Conservation (phyloP, 208 protist genomes). For the Paratrypanosoma confusum region DNA sequence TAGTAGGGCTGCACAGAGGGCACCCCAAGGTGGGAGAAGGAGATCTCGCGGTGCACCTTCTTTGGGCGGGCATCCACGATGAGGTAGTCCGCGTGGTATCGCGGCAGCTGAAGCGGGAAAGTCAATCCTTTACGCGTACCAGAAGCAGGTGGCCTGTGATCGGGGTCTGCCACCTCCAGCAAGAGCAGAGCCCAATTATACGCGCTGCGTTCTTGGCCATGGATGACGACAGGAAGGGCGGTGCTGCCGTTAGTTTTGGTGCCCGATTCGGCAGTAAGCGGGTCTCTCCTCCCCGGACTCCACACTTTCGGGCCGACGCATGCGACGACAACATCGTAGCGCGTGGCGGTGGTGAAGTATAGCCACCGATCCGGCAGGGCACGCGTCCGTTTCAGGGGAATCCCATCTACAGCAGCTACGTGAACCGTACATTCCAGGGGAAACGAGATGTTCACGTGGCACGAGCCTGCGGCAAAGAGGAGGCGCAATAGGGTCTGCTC, state of each 20-base stretch:
- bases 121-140: constrained; percentile 1
- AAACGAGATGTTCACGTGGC: constrained; percentile 62
- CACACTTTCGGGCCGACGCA: constrained; percentile 18
- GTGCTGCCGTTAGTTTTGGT: too few species aligned
- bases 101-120: constrained; percentile 34
- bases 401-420: constrained; percentile 53
- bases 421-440: constrained; percentile 46
- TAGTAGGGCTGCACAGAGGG: constrained; percentile 35
- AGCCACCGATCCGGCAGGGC: constrained; percentile 33
- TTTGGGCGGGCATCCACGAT: constrained; percentile 3
- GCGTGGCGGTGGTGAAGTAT: constrained; percentile 75
- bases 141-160: too few species aligned
- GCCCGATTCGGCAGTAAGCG: background rate
- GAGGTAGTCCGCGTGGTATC: constrained; percentile 40
- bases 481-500: constrained; percentile 52
- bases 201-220: too few species aligned
- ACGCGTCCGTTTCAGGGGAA: constrained; percentile 33
- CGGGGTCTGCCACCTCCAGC: too few species aligned
- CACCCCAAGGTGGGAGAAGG: constrained; percentile 47
- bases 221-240: too few species aligned
- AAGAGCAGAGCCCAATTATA: too few species aligned
- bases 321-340: constrained; percentile 31
- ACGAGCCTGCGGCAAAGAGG: constrained; percentile 60
- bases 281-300: background rate
- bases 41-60: constrained; percentile 37